These are phyloP conservation scores for Coemansia umbellata DNA, from an alignment of 192 early-diverging fungal genomes.

Conservation along the genomic window DNA sequence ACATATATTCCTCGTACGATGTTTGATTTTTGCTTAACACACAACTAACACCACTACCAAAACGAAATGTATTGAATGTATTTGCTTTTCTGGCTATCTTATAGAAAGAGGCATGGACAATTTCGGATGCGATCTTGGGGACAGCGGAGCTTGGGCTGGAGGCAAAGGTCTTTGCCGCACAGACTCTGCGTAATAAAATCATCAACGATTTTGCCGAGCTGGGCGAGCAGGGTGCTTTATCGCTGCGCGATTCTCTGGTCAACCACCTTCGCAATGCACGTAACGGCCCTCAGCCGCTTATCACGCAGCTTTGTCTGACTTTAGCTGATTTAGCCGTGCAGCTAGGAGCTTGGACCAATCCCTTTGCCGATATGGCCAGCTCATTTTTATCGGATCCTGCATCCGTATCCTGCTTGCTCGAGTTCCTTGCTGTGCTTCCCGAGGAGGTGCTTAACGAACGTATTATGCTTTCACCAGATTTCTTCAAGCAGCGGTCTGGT, in stretches of 20 bases:
- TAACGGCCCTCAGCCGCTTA: conserved; percentile 59
- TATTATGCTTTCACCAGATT: conserved; percentile 59
- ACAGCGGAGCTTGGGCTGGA: conserved; percentile 54
- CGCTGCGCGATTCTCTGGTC: conserved; percentile 77
- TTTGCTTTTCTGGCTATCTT: too few species aligned
- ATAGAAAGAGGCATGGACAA: conserved; percentile 82
- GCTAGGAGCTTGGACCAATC: conserved; percentile 75
- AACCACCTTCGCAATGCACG: conserved; percentile 57
- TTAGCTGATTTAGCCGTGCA: conserved; percentile 84
- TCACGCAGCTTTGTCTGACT: conserved; percentile 76
- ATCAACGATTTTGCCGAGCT: conserved; percentile 77
- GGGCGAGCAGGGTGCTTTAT: conserved; percentile 55
- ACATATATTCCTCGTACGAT: background rate
- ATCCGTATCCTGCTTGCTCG: conserved; percentile 64
- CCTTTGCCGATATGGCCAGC: conserved; percentile 67
- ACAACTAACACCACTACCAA: too few species aligned
- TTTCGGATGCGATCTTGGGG: conserved; percentile 68
- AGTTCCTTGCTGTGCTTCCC: conserved; percentile 81
- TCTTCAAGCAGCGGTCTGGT: conserved; percentile 55
- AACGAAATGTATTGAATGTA: too few species aligned
- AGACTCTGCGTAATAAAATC: conserved; percentile 90
- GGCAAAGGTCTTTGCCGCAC: conserved; percentile 83
- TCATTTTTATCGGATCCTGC: conserved; percentile 62
- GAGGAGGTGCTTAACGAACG: conserved; percentile 77
- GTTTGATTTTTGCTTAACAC: background rate